Evolutionary conservation across 768 basidiomycete species (phyloP), one percentile per base, ranked within the genome.

Genomic region (Tephrocybe sp.): DNA sequence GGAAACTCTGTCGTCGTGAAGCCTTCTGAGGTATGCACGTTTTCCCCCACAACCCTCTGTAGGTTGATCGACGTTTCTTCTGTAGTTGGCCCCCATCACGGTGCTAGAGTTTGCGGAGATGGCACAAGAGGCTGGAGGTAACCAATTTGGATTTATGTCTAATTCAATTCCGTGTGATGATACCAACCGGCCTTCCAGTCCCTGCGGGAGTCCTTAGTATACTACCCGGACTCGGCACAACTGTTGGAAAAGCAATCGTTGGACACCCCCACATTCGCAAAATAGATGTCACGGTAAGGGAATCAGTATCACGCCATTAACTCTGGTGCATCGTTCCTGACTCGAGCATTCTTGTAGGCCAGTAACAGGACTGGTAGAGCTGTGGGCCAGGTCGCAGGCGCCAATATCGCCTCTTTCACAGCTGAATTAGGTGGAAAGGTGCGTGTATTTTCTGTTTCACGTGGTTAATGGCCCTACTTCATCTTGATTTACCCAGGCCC

Each of bases 341-440:
- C 27, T 45, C 1, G 19, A 7, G 13, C 18, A 7, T 42, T 27
- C 8, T 49, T 18, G 6, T 45, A 90, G 88, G 88, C 88, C 42
- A 88, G 91, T 10, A 91, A 88, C 2, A 70, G 72, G 53, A 88
- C 88, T 2, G 91, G 91, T 0, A 79, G 86, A n/a, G 71, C 73
- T 7, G 64, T 94, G 12, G 91, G 91, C 27, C 75, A 77, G 42
- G 75, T 85, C 12, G 89, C 86, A 4, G 91, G 91, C 27, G 65
- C 71, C 15, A 93, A 93, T 61, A 62, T 93, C 11, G 83, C 84
- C 2, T 64, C 79, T 4, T 91, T 77, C 61, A 92, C 90, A 1
- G 91, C 91, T 0, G 91, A 94, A 59, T 72, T 94, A 4, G 91
- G 91, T 16, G 91, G 91, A 24, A 92, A 93, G 76, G 89, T 83